A percentile compares a stretch with the other conserved stretches of the same genome.
Evolutionary conservation across 2,329 filamentous ascomycete genomes (phyloP).

Genomic region (Diaporthe longicolla): DNA sequence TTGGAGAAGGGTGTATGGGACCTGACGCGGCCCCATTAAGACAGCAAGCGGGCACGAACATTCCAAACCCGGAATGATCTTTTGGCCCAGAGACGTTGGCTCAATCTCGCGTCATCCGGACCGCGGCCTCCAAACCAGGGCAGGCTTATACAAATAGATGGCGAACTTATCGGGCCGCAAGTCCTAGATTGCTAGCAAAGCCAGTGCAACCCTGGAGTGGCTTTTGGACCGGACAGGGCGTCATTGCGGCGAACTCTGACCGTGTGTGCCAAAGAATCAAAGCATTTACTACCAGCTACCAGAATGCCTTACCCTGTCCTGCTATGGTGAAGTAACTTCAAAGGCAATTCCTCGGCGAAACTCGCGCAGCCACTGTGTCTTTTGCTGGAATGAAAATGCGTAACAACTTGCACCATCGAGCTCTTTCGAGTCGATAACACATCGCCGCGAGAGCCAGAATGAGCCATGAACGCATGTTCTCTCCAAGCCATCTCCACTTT

Average conservation of each 20-base stretch:
- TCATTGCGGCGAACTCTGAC: constrained; percentile 17
- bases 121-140: constrained; percentile 28
- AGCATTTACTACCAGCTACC: neutral
- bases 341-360: neutral
- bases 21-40: constrained; percentile 16
- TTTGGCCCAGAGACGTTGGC: constrained; percentile 7
- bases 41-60: constrained; percentile 4
- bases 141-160: constrained; percentile 34
- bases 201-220: constrained; percentile 37
- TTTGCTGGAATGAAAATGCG: neutral
- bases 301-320: neutral
- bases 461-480: neutral
- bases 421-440: constrained; percentile 2
- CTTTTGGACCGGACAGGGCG: constrained; percentile 16
- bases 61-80: constrained; percentile 6
- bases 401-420: neutral
- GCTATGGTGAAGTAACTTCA: neutral
- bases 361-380: constrained; percentile 7
- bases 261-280: constrained; percentile 15
- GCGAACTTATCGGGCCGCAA: constrained; percentile 42
- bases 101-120: constrained; percentile 37
- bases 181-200: constrained; percentile 40
- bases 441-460: neutral
- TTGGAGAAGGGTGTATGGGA: constrained; percentile 13
- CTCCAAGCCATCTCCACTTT: neutral